These are phyloP conservation scores for Nevesoporus exiguus DNA, from an alignment of 768 basidiomycete genomes.

Conservation along the genomic window DNA sequence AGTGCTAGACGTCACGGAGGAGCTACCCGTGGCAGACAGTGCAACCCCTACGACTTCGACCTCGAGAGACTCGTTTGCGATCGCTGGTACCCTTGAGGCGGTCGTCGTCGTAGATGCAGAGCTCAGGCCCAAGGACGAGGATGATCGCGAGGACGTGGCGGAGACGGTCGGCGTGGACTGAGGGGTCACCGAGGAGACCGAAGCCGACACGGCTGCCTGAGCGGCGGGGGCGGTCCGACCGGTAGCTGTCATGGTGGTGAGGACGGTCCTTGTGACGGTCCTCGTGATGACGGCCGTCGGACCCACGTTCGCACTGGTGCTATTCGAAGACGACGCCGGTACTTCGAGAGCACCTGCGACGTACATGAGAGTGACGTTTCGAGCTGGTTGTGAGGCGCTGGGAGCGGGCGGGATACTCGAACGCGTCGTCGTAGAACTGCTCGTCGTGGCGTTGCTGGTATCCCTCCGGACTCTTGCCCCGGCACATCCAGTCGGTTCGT, in stretches of 20 bases:
- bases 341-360: conserved; percentile 37
- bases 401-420: conserved; percentile 2
- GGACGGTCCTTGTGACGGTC: conserved; percentile 27
- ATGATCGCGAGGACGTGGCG: conserved; percentile 1
- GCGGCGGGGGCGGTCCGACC: conserved; percentile 5
- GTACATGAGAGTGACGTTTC: conserved; percentile 54
- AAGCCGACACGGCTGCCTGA: conserved; percentile 15
- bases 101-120: neutral
- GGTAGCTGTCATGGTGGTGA: conserved; percentile 9
- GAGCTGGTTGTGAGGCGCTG: conserved; percentile 11
- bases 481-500: neutral
- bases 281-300: conserved; percentile 18
- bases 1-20: conserved; percentile 1
- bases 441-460: conserved; percentile 3
- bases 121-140: conserved; percentile 2
- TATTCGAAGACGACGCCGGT: conserved; percentile 7
- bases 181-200: conserved; percentile 4
- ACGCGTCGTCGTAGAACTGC: neutral
- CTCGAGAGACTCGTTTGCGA: conserved; percentile 16
- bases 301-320: neutral
- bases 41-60: conserved; percentile 20
- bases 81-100: neutral
- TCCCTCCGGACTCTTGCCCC: conserved; percentile 17
- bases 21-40: neutral
- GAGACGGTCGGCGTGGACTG: neutral